Evolutionary conservation across 371 early-diverging fungal genomes (phyloP), one percentile per base, ranked within the genome.

Genomic region (Gilbertella persicaria): DNA sequence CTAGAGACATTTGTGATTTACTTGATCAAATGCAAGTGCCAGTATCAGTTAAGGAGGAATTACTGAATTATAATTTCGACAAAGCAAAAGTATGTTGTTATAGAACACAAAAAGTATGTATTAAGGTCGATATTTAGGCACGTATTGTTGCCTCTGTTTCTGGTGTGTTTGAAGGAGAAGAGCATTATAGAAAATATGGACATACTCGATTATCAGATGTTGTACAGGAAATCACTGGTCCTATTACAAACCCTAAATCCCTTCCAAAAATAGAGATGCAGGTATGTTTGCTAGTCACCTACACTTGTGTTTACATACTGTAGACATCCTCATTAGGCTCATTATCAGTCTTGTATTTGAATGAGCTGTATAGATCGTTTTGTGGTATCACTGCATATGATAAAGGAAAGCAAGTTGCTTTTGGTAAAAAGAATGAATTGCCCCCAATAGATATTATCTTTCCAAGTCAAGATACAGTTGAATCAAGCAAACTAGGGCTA

Each of bases 281-380:
- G 71, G 77, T 73, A 63, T 37, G 5, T 12, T 33, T n/a, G n/a
- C 16, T 14, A 5, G 29, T 26, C 29, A 41, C 17, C 20, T 33
- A 17, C n/a, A 45, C 8, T 19, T 38, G 17, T 24, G 24, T 38
- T 19, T 6, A 26, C 46, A 10, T 1, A 14, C 1, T 14, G 16
- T 48, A 77, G 71, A 77, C 78, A 4, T 77, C 78, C 14, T 77
- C 78, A 5, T 42, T 77, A 10, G 78, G 78, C 4, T 45, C 66
- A 1, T 21, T 77, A 7, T 58, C 50, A 5, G 24, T 45, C 1
- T 26, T 37, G 2, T 77, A 73, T 44, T 36, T 77, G 14, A 50
- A 71, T 20, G 69, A 77, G 37, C 38, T 77, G 6, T 73, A 71
- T 43, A 35, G 49, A 19, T 73, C 78, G 0, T 77, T 73, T 35